Base-by-base conservation (phyloP, 2,329 filamentous ascomycete genomes). In the Tolypocladium tundrense region DNA sequence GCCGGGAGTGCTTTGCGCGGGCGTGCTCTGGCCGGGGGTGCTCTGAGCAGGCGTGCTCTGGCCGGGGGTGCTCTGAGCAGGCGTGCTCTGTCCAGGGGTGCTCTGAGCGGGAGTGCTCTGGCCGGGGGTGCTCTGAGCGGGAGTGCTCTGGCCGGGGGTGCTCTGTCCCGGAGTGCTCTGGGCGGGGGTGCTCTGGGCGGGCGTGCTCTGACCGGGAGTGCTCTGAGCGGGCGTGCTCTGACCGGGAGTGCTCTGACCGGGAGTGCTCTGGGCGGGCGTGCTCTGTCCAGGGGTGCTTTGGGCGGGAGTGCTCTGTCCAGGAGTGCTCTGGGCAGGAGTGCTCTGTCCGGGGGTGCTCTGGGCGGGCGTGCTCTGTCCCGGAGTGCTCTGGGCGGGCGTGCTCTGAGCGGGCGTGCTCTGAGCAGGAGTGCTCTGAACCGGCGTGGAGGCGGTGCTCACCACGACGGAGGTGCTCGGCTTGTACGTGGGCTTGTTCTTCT, bases 401-500 rank as follows among this genome's bases (percentile, higher is more conserved):
- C 61, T 61, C 52, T 48, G 43, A 43, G n/a, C 52, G 11, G 58
- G 58, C 31, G 62, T 60, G 40, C 59, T 60, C 45, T 58, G 56
- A 37, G 31, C 57, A 39, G 62, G 64, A 45, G 62, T 63, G 24
- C 63, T 57, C 39, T 59, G 41, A 33, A 27, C 24, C 24, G 24
- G 62, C 59, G 54, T 27, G 21, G 19, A 7, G 43, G 6, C 33
- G 52, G 31, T 51, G 24, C 3, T 56, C 24, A 27, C 54, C 19
- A 37, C 33, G 27, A n/a, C 27, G 43, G 42, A 33, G 40, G 39
- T 42, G 35, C 53, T 37, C 11, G 39, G 54, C 48, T n/a, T n/a
- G 39, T 24, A 45, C 1, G 11, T 33, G 51, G 56, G 68, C 62
- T 73, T 70, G 62, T 70, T 53, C 13, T 45, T 45, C 9, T 40